phyloP scores from a whole-genome alignment of 306 rosid species.

The Cyamopsis tetragonoloba region DNA sequence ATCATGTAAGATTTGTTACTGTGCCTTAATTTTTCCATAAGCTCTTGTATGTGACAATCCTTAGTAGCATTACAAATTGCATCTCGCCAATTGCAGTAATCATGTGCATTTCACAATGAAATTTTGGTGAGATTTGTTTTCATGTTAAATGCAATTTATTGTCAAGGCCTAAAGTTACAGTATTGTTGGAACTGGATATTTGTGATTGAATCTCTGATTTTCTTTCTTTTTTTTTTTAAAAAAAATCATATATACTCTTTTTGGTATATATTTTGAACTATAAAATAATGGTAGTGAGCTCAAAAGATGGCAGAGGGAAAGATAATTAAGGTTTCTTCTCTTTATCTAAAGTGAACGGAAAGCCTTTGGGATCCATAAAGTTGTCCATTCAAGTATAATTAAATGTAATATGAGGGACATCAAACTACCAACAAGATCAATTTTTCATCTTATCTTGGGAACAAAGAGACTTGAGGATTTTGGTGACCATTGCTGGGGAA shows the following conservation, averaged over 20 bases:
- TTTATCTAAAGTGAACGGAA: not conserved
- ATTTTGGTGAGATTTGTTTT: not conserved
- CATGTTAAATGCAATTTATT: not conserved
- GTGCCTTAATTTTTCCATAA: slow-evolving; percentile 16
- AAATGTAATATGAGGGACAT: not conserved
- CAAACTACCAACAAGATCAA: not conserved
- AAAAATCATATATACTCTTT: not conserved
- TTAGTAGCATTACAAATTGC: not conserved
- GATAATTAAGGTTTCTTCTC: not conserved
- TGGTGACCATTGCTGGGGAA: not conserved
- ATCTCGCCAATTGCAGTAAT: not conserved
- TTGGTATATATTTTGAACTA: not conserved
- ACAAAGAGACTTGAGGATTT: not conserved
- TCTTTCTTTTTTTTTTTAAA: too few species aligned
- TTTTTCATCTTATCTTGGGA: not conserved
- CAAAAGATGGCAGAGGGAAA: not conserved
- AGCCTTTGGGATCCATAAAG: not conserved
- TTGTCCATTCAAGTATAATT: too few species aligned
- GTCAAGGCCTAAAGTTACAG: not conserved
- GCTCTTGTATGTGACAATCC: not conserved
- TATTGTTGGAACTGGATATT: not conserved
- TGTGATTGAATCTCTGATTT: not conserved
- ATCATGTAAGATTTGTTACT: slow-evolving; percentile 65
- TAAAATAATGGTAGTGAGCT: not conserved
- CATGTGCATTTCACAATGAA: slow-evolving; percentile 14